Conservation (phyloP, 441 rosid species). For the Capsella rubella region DNA sequence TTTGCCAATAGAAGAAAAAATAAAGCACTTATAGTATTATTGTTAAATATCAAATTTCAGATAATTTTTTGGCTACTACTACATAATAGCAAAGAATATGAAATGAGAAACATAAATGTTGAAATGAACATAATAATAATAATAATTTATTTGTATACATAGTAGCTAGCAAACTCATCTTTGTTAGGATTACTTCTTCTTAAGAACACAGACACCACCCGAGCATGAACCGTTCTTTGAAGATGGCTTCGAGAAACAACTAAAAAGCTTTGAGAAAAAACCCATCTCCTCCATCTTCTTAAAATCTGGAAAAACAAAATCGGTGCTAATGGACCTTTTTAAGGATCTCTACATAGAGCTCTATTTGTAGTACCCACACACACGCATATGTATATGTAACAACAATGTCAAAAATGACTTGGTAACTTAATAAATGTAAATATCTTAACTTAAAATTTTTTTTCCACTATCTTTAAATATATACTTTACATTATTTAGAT, state of each 20-base stretch:
- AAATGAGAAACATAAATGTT: background rate
- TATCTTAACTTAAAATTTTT: too few species aligned
- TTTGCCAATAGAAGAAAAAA: background rate
- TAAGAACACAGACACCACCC: background rate
- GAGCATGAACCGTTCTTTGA: background rate
- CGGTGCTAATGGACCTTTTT: background rate
- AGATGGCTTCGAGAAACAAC: slow-evolving; percentile 11
- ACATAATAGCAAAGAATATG: background rate
- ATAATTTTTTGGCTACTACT: too few species aligned
- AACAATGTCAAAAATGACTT: background rate
- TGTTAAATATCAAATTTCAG: background rate
- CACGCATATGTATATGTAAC: background rate
- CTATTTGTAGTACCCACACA: background rate
- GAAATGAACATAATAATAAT: background rate
- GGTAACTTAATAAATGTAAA: background rate
- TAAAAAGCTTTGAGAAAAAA: background rate
- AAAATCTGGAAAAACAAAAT: background rate
- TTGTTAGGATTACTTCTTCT: background rate
- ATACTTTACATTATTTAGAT: too few species aligned
- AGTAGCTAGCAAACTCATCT: background rate
- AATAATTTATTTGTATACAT: background rate
- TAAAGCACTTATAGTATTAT: background rate
- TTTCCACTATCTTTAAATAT: too few species aligned
- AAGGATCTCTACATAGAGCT: background rate
- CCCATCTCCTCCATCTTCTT: background rate